phyloP scores from a whole-genome alignment of 371 early-diverging fungal species.

The Mucor ambiguus region DNA sequence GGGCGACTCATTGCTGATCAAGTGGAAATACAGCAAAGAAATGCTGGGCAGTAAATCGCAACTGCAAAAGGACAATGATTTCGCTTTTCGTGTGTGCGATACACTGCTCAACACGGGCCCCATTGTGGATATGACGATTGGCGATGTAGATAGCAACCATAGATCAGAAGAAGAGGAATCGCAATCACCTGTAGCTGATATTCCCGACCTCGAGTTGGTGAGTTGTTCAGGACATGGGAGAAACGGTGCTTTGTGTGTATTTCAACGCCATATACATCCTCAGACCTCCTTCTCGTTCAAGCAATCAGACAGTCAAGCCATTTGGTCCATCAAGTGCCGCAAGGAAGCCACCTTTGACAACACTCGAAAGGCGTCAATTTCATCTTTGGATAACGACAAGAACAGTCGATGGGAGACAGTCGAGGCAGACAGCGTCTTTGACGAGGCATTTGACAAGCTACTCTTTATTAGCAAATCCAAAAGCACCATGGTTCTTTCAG shows the following conservation, averaged over 20 bases:
- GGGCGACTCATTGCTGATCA: constrained; percentile 80
- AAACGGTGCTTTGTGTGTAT: constrained; percentile 78
- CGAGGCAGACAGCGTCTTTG: constrained; percentile 27
- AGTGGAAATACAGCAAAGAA: constrained; percentile 45
- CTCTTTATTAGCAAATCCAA: constrained; percentile 73
- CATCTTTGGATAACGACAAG: constrained; percentile 1
- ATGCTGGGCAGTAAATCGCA: constrained; percentile 13
- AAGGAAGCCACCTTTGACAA: constrained; percentile 39
- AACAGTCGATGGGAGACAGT: constrained; percentile 16
- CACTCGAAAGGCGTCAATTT: not conserved
- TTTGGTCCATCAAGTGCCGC: constrained; percentile 71
- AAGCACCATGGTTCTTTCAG: constrained; percentile 72
- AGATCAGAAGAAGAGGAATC: constrained; percentile 8
- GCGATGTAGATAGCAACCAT: constrained; percentile 53
- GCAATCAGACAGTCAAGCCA: constrained; percentile 63
- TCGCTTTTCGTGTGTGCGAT: constrained; percentile 76
- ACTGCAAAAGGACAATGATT: constrained; percentile 22
- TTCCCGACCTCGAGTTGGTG: constrained; percentile 78
- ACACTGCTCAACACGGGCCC: constrained; percentile 81
- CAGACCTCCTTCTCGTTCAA: constrained; percentile 70
- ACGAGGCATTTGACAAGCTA: constrained; percentile 62
- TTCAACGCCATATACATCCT: constrained; percentile 82
- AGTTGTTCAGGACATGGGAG: constrained; percentile 80
- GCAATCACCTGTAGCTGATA: constrained; percentile 12
- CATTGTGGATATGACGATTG: constrained; percentile 76